Evolutionary conservation across 164 flowering plant genomes (phyloP).

Genomic region (Taxillus chinensis): DNA sequence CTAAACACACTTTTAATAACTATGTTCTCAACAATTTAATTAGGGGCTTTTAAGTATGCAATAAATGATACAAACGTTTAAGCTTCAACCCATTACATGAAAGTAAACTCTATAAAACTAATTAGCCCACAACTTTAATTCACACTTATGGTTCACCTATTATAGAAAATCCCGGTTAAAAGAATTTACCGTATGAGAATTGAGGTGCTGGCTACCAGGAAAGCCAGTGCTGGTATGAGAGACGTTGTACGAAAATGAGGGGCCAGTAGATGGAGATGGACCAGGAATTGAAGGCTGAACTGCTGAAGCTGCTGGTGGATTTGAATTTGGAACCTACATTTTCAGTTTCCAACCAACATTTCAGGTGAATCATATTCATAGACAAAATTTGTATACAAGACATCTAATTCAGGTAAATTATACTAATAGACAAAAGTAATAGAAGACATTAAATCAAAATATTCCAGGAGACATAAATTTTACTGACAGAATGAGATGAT

Average conservation of each 20-base stretch:
- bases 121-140: background rate
- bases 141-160: background rate
- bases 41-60: no score
- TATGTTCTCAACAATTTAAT: no score
- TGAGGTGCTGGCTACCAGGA: conserved; percentile 17
- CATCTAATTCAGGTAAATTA: background rate
- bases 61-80: no score
- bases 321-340: conserved; percentile 15
- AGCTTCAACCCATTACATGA: no score
- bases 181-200: conserved; percentile 17
- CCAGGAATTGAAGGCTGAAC: conserved; percentile 23
- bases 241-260: conserved; percentile 26
- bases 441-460: background rate
- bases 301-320: conserved; percentile 11
- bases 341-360: background rate
- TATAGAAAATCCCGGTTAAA: background rate
- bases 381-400: background rate
- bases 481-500: conserved; percentile 23
- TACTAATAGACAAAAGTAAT: background rate
- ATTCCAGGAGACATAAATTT: background rate
- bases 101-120: conserved; percentile 14
- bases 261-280: conserved; percentile 16
- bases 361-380: background rate
- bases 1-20: no score
- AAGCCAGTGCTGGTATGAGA: conserved; percentile 18